Conservation (phyloP, 2,329 filamentous ascomycete species). For the Rachicladosporium sp. region DNA sequence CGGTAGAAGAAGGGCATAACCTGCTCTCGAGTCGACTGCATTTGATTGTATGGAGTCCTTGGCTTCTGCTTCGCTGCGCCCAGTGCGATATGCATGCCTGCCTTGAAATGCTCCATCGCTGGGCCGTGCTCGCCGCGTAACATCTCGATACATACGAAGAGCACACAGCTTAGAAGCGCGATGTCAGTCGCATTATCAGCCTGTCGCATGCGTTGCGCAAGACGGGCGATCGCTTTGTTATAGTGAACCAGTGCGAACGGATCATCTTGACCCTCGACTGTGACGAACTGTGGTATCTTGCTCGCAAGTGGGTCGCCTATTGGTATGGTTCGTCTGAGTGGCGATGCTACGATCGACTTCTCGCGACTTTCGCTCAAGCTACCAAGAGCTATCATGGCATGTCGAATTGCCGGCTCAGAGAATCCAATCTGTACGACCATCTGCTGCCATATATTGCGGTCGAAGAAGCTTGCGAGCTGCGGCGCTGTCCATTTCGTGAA, state of each 20-base stretch:
- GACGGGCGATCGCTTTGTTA: conserved; percentile 12
- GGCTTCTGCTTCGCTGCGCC: not conserved
- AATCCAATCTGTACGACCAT: conserved; percentile 14
- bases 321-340: conserved; percentile 1
- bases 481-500: conserved; percentile 15
- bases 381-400: conserved; percentile 16
- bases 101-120: conserved; percentile 13
- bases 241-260: conserved; percentile 13
- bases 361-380: conserved; percentile 11
- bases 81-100: conserved; percentile 12
- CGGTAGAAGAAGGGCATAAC: conserved; percentile 12
- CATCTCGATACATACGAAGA: conserved; percentile 19
- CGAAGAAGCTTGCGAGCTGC: conserved; percentile 13
- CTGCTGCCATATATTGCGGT: conserved; percentile 15
- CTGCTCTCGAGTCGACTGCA: conserved; percentile 5
- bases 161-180: conserved; percentile 15
- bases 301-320: conserved; percentile 1
- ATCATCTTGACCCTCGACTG: conserved; percentile 6
- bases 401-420: conserved; percentile 14
- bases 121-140: conserved; percentile 13
- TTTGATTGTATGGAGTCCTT: not conserved
- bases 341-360: conserved; percentile 1
- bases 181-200: conserved; percentile 8
- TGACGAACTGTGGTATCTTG: not conserved
- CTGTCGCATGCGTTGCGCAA: conserved; percentile 7